Evolutionary conservation across 768 basidiomycete genomes (phyloP).

Genomic region (Termitomyces sp.): DNA sequence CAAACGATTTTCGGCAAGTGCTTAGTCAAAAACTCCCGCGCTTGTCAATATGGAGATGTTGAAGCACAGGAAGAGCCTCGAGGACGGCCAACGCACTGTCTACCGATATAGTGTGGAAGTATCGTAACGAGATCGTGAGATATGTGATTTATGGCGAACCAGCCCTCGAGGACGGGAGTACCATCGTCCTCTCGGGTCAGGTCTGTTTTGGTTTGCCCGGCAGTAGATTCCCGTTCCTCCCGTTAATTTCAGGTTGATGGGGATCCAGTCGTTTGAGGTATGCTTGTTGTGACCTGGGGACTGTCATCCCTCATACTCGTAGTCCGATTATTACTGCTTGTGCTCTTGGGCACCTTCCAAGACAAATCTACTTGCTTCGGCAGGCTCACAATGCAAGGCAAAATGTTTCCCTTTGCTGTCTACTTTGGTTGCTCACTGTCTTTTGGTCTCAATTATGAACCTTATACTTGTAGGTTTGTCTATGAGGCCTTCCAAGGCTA

Average conservation of each 20-base stretch:
- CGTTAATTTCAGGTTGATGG: too few species aligned
- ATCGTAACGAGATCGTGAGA: slow-evolving; percentile 27
- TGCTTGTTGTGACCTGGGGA: too few species aligned
- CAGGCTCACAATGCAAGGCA: slow-evolving; percentile 68
- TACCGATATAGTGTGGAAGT: slow-evolving; percentile 14
- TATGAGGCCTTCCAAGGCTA: slow-evolving; percentile 93
- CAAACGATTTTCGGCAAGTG: slow-evolving; percentile 9
- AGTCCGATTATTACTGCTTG: slow-evolving; percentile 66
- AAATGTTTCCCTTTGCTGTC: slow-evolving; percentile 82
- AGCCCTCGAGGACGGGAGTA: slow-evolving; percentile 10
- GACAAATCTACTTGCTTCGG: slow-evolving; percentile 45
- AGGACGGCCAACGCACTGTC: slow-evolving; percentile 26
- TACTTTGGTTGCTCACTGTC: slow-evolving; percentile 60
- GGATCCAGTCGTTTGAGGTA: too few species aligned
- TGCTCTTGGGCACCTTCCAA: slow-evolving; percentile 57
- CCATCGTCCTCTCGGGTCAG: too few species aligned
- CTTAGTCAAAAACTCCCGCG: slow-evolving; percentile 22
- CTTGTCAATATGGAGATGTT: slow-evolving; percentile 24
- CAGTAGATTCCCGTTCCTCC: too few species aligned
- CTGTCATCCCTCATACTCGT: slow-evolving; percentile 44
- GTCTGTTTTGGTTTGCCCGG: too few species aligned
- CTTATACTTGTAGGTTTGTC: slow-evolving; percentile 40
- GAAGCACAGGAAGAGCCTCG: slow-evolving; percentile 32
- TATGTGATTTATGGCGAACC: slow-evolving; percentile 28
- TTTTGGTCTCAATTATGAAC: background rate